phyloP scores from a whole-genome alignment of 148 eudicot genomes.

The Limonium bicolor region DNA sequence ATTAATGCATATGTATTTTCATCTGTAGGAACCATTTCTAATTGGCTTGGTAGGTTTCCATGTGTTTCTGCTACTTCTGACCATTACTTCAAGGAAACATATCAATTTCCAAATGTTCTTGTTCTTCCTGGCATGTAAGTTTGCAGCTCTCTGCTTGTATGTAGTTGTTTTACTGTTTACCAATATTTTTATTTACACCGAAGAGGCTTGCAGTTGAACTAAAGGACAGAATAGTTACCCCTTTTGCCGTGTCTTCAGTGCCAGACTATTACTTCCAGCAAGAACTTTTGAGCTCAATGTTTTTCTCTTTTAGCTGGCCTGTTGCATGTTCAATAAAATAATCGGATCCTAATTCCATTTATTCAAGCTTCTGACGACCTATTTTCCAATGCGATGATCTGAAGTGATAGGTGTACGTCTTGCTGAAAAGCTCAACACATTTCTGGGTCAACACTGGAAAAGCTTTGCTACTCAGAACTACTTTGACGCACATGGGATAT shows the following conservation, averaged over 20 bases:
- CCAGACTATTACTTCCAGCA: too few relatives aligned
- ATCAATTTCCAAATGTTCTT: conserved; percentile 81
- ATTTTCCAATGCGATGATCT: too few relatives aligned
- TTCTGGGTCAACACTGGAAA: conserved; percentile 58
- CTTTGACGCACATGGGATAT: conserved; percentile 67
- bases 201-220: too few relatives aligned
- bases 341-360: too few relatives aligned
- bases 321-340: too few relatives aligned
- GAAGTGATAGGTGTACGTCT: conserved; percentile 82
- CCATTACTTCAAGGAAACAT: conserved; percentile 50
- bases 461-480: conserved; percentile 88
- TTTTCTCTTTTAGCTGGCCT: too few relatives aligned
- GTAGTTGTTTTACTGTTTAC: too few relatives aligned
- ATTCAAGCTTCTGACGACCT: too few relatives aligned
- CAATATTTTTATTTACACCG: too few relatives aligned
- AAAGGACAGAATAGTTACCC: too few relatives aligned
- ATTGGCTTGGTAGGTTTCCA: conserved; percentile 61
- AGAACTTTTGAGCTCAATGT: conserved; percentile 6
- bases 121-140: conserved; percentile 70
- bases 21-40: conserved; percentile 68
- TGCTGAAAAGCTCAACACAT: conserved; percentile 67
- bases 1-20: too few relatives aligned
- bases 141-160: conserved; percentile 6
- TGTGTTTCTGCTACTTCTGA: conserved; percentile 27
- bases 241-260: too few relatives aligned